Conservation (phyloP, 495 filamentous ascomycete genomes). For the Aspergillus asperescens region DNA sequence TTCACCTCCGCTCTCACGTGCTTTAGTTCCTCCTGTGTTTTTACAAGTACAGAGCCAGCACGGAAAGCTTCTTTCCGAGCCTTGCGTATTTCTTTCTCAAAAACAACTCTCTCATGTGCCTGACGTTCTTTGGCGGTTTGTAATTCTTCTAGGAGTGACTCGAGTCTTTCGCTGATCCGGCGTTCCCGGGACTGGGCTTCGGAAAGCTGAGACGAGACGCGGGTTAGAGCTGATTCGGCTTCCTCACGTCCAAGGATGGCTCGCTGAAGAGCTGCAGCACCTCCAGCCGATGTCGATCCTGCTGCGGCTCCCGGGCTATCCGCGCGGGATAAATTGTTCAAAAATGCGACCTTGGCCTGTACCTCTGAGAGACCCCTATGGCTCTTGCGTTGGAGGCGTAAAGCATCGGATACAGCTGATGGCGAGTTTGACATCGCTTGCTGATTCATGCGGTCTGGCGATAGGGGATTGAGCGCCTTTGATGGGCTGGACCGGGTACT, state of each 20-base stretch:
- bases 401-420: conserved; percentile 44
- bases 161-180: conserved; percentile 69
- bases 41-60: conserved; percentile 67
- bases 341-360: conserved; percentile 77
- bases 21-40: conserved; percentile 79
- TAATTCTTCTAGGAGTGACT: conserved; percentile 73
- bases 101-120: conserved; percentile 63
- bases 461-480: conserved; percentile 65
- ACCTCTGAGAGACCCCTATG: conserved; percentile 61
- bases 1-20: conserved; percentile 52
- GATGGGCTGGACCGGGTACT: conserved; percentile 37
- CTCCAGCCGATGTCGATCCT: conserved; percentile 27
- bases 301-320: conserved; percentile 55
- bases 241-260: conserved; percentile 82
- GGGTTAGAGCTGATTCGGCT: conserved; percentile 54
- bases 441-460: conserved; percentile 77
- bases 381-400: conserved; percentile 35
- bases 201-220: conserved; percentile 57
- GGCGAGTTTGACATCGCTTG: conserved; percentile 53
- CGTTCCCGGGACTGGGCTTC: conserved; percentile 70
- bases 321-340: conserved; percentile 65
- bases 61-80: conserved; percentile 84
- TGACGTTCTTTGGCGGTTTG: conserved; percentile 70
- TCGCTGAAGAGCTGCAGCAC: conserved; percentile 68
- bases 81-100: conserved; percentile 79